phyloP scores from a whole-genome alignment of 352 stramenopile species.

The Phytophthora quininea region DNA sequence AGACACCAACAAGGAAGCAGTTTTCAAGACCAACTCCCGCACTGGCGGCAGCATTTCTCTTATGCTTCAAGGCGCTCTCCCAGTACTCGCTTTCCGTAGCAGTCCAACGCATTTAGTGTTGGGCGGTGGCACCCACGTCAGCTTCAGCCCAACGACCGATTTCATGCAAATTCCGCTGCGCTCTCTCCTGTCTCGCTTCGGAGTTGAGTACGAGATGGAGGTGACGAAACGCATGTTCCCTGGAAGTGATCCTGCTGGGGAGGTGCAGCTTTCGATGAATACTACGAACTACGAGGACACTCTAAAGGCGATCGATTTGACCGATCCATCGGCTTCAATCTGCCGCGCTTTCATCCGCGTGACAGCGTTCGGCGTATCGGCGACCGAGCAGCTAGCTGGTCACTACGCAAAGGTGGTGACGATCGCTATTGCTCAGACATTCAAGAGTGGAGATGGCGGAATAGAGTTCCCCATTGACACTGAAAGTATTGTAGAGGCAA shows the following conservation, averaged over 20 bases:
- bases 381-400: conserved; percentile 42
- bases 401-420: conserved; percentile 44
- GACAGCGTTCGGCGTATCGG: conserved; percentile 47
- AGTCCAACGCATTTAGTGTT: conserved; percentile 38
- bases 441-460: not conserved
- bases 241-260: conserved; percentile 35
- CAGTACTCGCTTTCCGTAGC: conserved; percentile 47
- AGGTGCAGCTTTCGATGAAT: conserved; percentile 40
- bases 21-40: conserved; percentile 42
- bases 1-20: conserved; percentile 4
- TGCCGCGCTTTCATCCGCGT: conserved; percentile 43
- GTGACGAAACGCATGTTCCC: conserved; percentile 59
- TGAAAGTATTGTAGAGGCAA: conserved; percentile 45
- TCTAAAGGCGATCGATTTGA: conserved; percentile 49
- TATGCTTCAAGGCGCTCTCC: conserved; percentile 70
- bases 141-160: conserved; percentile 67
- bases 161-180: conserved; percentile 61
- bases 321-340: conserved; percentile 33
- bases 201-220: conserved; percentile 35
- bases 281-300: conserved; percentile 24
- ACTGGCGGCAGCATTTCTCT: conserved; percentile 66
- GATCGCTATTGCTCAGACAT: conserved; percentile 25
- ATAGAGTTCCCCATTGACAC: conserved; percentile 11
- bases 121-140: conserved; percentile 61
- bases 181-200: conserved; percentile 52